phyloP scores from a whole-genome alignment of 495 filamentous ascomycete species.

The Daldinia bambusicola region DNA sequence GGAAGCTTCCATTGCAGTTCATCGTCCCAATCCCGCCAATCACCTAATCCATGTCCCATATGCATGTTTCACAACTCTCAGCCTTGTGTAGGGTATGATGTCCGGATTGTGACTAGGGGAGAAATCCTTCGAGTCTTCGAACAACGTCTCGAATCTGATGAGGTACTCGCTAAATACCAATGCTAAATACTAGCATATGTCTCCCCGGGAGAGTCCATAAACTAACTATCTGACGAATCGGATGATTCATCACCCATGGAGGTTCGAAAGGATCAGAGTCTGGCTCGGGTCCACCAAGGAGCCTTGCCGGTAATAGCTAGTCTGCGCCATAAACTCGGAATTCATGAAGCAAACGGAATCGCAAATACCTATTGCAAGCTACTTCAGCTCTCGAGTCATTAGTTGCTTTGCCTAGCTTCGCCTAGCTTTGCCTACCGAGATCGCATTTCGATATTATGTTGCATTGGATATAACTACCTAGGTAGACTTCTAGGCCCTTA shows the following conservation, averaged over 20 bases:
- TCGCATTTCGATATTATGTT: slow-evolving; percentile 5
- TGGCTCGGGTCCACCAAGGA: slow-evolving; percentile 17
- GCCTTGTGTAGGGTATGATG: slow-evolving; percentile 31
- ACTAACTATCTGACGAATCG: slow-evolving; percentile 26
- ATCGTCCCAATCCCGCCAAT: slow-evolving; percentile 23
- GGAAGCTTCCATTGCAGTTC: slow-evolving; percentile 33
- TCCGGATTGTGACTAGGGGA: slow-evolving; percentile 8
- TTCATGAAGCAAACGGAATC: slow-evolving; percentile 11
- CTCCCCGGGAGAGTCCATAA: slow-evolving; percentile 1
- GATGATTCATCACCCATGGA: slow-evolving; percentile 28
- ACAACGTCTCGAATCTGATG: slow-evolving; percentile 27
- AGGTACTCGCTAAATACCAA: slow-evolving; percentile 27
- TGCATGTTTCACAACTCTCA: slow-evolving; percentile 36
- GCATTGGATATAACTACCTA: not conserved
- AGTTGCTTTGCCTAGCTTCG: slow-evolving; percentile 14
- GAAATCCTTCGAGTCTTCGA: slow-evolving; percentile 28
- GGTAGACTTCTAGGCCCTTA: not conserved
- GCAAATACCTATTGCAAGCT: not conserved
- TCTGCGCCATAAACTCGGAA: slow-evolving; percentile 31
- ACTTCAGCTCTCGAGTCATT: slow-evolving; percentile 7
- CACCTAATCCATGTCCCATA: slow-evolving; percentile 5
- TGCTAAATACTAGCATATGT: not conserved
- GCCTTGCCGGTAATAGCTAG: slow-evolving; percentile 30
- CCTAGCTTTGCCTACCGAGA: slow-evolving; percentile 12
- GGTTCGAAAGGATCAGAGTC: slow-evolving; percentile 3